Base-by-base conservation (phyloP, 2,329 filamentous ascomycete genomes). In the Pezicula neosporulosa region DNA sequence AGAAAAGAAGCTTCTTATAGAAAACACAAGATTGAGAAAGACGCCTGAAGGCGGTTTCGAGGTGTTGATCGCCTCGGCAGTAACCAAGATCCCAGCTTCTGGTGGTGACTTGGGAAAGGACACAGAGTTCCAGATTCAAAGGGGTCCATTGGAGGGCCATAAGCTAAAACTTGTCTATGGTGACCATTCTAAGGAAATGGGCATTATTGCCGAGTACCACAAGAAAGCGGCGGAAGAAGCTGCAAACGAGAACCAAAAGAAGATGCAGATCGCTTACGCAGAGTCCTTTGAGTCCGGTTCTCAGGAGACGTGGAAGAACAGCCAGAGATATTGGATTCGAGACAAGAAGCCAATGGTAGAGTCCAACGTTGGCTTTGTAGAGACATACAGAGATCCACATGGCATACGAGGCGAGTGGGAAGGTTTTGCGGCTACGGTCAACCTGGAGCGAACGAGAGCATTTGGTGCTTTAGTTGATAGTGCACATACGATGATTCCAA, bases 371-470 rank as follows among this genome's bases (percentile, higher is more conserved):
- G 89, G 89, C 1, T 94, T 94, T 65, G 87, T 94, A 47, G 89
- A 94, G 72, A 91, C 89, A 0, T 94, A 94, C 67, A 78, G 89
- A 60, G 90, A 95, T 64, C 90, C 90, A 28, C 85, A 87, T 53
- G 89, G 90, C 53, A 82, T 91, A 30, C 80, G 89, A 56, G 89
- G 86, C 54, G 90, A 94, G 67, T 95, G 88, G 85, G 89, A 94
- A 69, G 89, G 64, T 2, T 91, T 94, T 65, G 88, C 87, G 43
- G 87, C 87, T 43, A 81, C 89, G 70, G 87, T 97, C 43, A 97
- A 97, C 71, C 78, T 93, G 64, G 93, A 97, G 68, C 85, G 93
- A 18, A 99, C 93, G 1, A 82, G 81, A 52, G 90, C 92, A 1
- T 97, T 97, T 65, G 87, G 87, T 7, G 86, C 88, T 60, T 81